Base-by-base conservation (phyloP, 2,329 filamentous ascomycete genomes). In the Colletotrichum filicis region DNA sequence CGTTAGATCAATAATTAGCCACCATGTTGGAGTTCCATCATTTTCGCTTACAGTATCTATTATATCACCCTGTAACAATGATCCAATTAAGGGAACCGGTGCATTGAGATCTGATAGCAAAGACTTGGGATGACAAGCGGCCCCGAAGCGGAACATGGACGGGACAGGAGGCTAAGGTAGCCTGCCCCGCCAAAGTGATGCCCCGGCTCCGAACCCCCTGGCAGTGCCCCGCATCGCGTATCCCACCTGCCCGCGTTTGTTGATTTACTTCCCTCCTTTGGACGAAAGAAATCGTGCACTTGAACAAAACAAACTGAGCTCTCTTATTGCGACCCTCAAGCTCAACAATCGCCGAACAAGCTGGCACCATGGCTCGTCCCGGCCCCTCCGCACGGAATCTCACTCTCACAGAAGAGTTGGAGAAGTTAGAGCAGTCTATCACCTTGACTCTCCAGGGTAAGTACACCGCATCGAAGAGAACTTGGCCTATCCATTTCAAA, bases 351-450 rank as follows among this genome's bases (percentile, higher is more conserved):
- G 64, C n/a, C 52, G 28, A n/a, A 16, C 28, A 65, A 26, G n/a
- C 42, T 24, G 16, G 24, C 63, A 76, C n/a, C 5, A 90, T 91
- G 88, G 86, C 88, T 76, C 85, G 85, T 68, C 82, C 86, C 24
- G 84, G 83, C 56, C 79, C 82, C 30, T 84, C 88, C 2, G 82
- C 87, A 55, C 85, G 90, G 74, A 88, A 85, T 61, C 86, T 98
- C 73, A 94, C 94, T 5, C 87, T 98, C 73, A 98, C 96, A 0
- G 97, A 99, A 81, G 97, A 99, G 87, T 88, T 99, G 66, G 97
- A 99, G 85, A 95, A 93, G 82, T 87, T 99, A 4, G 97, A 99
- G 82, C 97, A 99, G 82, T 97, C 95, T 26, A 98, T 99, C 78
- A 99, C 97, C 0, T 87, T 98, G 53, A 98, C 96, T 0, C 87